Conservation (phyloP, 2,329 filamentous ascomycete genomes). For the Myrmaecium sp. region DNA sequence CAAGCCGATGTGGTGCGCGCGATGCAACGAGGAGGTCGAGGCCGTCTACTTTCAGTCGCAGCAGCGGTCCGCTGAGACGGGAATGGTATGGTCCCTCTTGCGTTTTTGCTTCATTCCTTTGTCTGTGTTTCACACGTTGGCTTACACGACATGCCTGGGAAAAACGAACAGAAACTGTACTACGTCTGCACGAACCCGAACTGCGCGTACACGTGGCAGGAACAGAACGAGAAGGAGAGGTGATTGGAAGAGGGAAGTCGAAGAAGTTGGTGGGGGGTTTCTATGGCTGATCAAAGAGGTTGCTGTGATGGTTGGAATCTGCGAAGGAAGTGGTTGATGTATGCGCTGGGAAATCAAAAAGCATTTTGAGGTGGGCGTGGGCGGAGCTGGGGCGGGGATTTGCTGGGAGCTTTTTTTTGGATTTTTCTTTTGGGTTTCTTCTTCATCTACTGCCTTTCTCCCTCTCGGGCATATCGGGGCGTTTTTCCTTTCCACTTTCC, state of each 20-base stretch:
- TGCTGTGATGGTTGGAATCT: no score
- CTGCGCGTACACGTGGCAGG: conserved; percentile 70
- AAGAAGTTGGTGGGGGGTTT: no score
- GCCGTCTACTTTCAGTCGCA: conserved; percentile 99
- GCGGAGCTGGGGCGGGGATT: conserved; percentile 17
- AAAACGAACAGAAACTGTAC: conserved; percentile 28
- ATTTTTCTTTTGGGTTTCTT: conserved; percentile 7
- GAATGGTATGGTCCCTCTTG: conserved; percentile 62
- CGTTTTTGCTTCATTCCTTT: conserved; percentile 3
- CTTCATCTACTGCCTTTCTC: no score
- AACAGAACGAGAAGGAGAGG: no score
- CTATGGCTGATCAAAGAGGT: no score
- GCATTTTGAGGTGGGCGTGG: background rate
- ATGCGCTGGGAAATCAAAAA: background rate
- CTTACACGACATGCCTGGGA: conserved; percentile 2
- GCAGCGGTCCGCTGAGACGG: conserved; percentile 88
- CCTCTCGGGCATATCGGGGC: no score
- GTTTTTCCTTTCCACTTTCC: no score
- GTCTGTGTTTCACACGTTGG: background rate
- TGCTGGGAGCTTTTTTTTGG: conserved; percentile 8
- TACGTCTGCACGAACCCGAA: conserved; percentile 81
- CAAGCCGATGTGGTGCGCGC: no score
- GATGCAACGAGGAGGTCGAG: no score
- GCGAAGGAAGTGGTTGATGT: no score
- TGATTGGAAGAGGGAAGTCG: no score